Percentiles rank a stretch among this genome's conserved stretches.
Conservation (phyloP, 306 rosid genomes). For the Citrullus amarus region DNA sequence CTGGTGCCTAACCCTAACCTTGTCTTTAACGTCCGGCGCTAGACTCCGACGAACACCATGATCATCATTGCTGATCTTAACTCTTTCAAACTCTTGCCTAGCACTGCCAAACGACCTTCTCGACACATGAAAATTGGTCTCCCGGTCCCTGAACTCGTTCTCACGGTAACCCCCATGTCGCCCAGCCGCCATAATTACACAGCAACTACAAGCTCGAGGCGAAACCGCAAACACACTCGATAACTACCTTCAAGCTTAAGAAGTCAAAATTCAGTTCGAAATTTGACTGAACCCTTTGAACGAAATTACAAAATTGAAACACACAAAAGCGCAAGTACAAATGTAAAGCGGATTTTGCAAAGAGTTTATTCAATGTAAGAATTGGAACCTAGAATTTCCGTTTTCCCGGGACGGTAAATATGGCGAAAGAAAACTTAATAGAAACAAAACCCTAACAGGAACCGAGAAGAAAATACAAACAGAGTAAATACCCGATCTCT, state of each 20-base stretch:
- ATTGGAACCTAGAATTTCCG: background rate
- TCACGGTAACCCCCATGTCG: slow-evolving; percentile 77
- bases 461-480: background rate
- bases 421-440: background rate
- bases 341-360: background rate
- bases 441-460: background rate
- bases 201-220: slow-evolving; percentile 3
- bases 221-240: background rate
- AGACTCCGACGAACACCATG: slow-evolving; percentile 34
- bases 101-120: slow-evolving; percentile 22
- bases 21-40: slow-evolving; percentile 43
- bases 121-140: slow-evolving; percentile 38
- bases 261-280: background rate
- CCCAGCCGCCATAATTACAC: slow-evolving; percentile 71
- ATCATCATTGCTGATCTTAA: slow-evolving; percentile 25
- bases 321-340: background rate
- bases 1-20: slow-evolving; percentile 46
- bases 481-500: background rate
- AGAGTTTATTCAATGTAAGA: background rate
- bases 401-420: background rate
- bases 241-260: background rate
- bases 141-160: slow-evolving; percentile 67
- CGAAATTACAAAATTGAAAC: background rate
- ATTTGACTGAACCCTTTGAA: background rate
- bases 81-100: slow-evolving; percentile 54